Evolutionary conservation across 2,329 filamentous ascomycete genomes (phyloP).

Genomic region (Fonsecaea nubica): DNA sequence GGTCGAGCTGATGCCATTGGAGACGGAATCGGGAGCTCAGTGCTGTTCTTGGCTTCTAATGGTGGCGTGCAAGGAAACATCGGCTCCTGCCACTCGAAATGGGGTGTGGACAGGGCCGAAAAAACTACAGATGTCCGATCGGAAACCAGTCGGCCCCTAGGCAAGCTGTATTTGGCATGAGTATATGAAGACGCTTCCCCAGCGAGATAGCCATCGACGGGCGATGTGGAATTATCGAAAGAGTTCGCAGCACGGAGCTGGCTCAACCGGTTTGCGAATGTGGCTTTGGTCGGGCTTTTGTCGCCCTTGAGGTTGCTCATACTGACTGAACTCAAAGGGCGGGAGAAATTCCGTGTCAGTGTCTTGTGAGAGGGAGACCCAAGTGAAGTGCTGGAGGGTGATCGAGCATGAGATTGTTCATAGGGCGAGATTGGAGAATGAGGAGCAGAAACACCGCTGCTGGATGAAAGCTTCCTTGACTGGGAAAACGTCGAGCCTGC

Average conservation of each 20-base stretch:
- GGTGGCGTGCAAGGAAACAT: conserved; percentile 51
- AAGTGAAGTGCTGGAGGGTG: conserved; percentile 85
- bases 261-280: conserved; percentile 27
- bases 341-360: conserved; percentile 78
- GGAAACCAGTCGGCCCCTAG: conserved; percentile 79
- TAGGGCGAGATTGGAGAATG: conserved; percentile 70
- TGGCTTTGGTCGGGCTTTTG: conserved; percentile 33
- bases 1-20: conserved; percentile 31
- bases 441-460: conserved; percentile 67
- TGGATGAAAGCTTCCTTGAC: conserved; percentile 77
- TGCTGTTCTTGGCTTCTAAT: conserved; percentile 34
- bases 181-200: conserved; percentile 72
- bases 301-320: conserved; percentile 34
- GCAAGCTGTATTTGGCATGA: conserved; percentile 83
- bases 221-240: conserved; percentile 37
- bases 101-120: conserved; percentile 60
- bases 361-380: conserved; percentile 58
- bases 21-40: conserved; percentile 28
- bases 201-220: conserved; percentile 32
- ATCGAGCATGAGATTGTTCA: conserved; percentile 70
- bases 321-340: conserved; percentile 77
- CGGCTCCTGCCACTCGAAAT: conserved; percentile 70
- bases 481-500: conserved; percentile 68
- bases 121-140: conserved; percentile 66
- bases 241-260: conserved; percentile 33